Evolutionary conservation across 2,329 filamentous ascomycete genomes (phyloP).

Genomic region (Monosporascus sp.): DNA sequence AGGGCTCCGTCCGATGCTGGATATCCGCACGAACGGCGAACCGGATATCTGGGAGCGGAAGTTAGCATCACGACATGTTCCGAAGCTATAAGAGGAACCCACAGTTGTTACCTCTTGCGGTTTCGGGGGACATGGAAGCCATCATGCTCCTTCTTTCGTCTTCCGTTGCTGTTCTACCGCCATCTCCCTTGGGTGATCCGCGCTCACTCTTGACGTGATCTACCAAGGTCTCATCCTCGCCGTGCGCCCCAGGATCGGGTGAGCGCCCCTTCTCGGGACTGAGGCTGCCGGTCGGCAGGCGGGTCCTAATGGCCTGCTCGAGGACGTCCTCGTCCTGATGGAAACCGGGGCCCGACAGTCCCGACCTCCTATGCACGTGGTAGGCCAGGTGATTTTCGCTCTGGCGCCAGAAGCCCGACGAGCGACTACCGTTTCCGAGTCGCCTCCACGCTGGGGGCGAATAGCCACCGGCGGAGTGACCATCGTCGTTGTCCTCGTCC

Average conservation of each 20-base stretch:
- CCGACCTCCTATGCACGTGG: conserved; percentile 28
- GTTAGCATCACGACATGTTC: conserved; percentile 11
- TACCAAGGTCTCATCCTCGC: conserved; percentile 32
- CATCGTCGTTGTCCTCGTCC: conserved; percentile 31
- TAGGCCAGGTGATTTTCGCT: conserved; percentile 49
- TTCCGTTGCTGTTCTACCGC: conserved; percentile 13
- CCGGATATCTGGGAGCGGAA: conserved; percentile 62
- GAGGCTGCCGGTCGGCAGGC: conserved; percentile 49
- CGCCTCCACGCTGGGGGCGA: conserved; percentile 57
- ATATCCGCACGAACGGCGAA: conserved; percentile 85
- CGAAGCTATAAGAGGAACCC: conserved; percentile 21
- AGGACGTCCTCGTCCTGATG: conserved; percentile 38
- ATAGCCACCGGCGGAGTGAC: conserved; percentile 49
- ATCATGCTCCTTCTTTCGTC: conserved; percentile 22
- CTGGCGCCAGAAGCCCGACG: conserved; percentile 56
- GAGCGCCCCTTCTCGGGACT: conserved; percentile 51
- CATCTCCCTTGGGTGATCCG: conserved; percentile 18
- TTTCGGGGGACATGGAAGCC: conserved; percentile 23
- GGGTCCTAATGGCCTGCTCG: conserved; percentile 48
- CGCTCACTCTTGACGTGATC: conserved; percentile 28
- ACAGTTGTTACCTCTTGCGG: conserved; percentile 49
- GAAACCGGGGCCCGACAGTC: conserved; percentile 3
- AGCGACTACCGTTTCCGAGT: conserved; percentile 54
- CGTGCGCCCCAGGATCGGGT: conserved; percentile 36
- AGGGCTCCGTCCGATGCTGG: conserved; percentile 78